phyloP scores from a whole-genome alignment of 257 asterid species.

The Anisodus tanguticus region DNA sequence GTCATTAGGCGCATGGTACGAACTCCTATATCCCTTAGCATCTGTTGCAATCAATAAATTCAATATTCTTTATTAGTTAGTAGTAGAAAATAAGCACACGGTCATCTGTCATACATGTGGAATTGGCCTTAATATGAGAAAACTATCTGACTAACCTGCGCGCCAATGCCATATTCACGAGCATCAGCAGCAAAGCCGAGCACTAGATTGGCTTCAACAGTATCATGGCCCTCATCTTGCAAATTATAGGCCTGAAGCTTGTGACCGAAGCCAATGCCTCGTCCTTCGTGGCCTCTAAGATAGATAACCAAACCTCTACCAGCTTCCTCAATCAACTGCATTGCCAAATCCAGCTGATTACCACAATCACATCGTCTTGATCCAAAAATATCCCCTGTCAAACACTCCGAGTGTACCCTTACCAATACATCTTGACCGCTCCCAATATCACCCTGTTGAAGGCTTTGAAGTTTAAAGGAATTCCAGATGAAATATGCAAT shows the following conservation, averaged over 20 bases:
- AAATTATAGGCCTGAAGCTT: constrained; percentile 80
- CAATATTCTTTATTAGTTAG: background rate
- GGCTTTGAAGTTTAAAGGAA: background rate
- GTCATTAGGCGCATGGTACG: constrained; percentile 88
- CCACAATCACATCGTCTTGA: constrained; percentile 86
- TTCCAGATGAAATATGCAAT: background rate
- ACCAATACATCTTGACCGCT: constrained; percentile 81
- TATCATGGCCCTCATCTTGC: constrained; percentile 87
- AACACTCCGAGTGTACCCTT: constrained; percentile 88
- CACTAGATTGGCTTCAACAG: constrained; percentile 81
- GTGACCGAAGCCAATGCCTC: constrained; percentile 84
- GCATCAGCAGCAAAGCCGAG: constrained; percentile 89
- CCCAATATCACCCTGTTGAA: constrained; percentile 69
- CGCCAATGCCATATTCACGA: constrained; percentile 80
- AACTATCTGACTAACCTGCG: constrained; percentile 57
- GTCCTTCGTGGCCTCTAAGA: constrained; percentile 84
- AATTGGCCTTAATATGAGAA: background rate
- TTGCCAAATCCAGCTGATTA: constrained; percentile 75
- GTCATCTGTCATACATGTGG: background rate
- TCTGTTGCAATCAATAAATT: constrained; percentile 45
- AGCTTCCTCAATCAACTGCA: constrained; percentile 73
- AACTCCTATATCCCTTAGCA: constrained; percentile 75
- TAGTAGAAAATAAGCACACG: background rate
- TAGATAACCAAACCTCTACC: constrained; percentile 77
- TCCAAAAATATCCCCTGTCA: constrained; percentile 86